phyloP scores from a whole-genome alignment of 306 rosid genomes.

The Myrica gale region DNA sequence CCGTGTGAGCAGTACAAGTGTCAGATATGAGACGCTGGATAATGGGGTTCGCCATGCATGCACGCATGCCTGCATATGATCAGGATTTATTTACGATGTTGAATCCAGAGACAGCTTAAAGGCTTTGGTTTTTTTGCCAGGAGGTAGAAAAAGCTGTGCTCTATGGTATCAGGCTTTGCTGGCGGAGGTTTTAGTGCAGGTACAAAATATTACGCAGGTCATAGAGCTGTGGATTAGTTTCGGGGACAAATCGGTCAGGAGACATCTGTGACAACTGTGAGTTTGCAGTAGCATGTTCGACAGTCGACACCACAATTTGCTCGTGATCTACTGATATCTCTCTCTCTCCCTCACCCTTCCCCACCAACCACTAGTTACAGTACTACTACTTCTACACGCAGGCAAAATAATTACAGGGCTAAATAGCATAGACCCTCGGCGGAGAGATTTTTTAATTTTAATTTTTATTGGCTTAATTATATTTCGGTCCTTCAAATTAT shows the following conservation, averaged over 20 bases:
- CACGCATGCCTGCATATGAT: neutral
- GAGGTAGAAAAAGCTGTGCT: neutral
- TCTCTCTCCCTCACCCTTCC: neutral
- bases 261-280: conserved; percentile 16
- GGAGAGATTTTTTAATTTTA: no score
- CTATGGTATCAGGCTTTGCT: neutral
- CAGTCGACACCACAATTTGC: neutral
- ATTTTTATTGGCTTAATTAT: no score
- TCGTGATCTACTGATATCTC: neutral
- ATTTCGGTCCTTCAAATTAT: no score
- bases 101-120: no score
- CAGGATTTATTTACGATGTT: neutral
- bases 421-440: no score
- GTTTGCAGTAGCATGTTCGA: conserved; percentile 8
- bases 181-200: neutral
- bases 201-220: neutral
- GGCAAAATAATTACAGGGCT: no score
- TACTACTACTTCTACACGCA: no score
- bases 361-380: neutral
- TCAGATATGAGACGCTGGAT: neutral
- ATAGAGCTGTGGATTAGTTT: neutral
- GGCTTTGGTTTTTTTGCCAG: no score
- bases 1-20: neutral
- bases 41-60: neutral
- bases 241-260: conserved; percentile 16